Base-by-base conservation (phyloP, 2,329 filamentous ascomycete genomes). In the Rhynchosporium graminicola region DNA sequence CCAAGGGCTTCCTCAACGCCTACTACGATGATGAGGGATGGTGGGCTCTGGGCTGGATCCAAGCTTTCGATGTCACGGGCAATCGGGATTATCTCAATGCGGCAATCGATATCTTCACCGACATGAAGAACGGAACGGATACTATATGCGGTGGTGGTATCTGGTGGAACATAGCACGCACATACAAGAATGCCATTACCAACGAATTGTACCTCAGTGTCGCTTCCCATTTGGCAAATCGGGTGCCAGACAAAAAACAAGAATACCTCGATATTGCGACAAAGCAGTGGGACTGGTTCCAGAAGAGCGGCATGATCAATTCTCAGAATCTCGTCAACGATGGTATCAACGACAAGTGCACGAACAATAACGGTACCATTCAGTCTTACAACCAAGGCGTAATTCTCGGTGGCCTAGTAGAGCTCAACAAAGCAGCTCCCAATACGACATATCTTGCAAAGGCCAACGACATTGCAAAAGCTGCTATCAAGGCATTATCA, bases 351-450 rank as follows among this genome's bases (percentile, higher is more conserved):
- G 65, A 71, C 31, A 78, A 74, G 43, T 87, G 84, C 74, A 72
- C 78, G 42, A 84, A 83, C 63, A 78, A 78, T 48, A 74, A 71
- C 33, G 73, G 72, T 5, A 76, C 76, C 5, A 73, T 76, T 3
- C 85, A 78, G 78, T 79, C 80, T 0, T 86, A 86, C 71, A 85
- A 85, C 68, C 85, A 88, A 71, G 85, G 85, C 28, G 83, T 87
- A 0, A 78, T 87, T 28, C 78, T 88, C 2, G 80, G 83, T 7
- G 85, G 78, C 0, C 77, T 87, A 0, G 79, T 82, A 3, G 83
- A 87, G 80, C 83, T 46, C 77, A 80, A 57, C 75, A 86, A 36
- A 80, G 84, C 63, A 80, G 80, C 72, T 76, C 83, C 65, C 54
- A 70, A 60, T 45, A 28, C n/a, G 40, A 33, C 73, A 4, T 71